Conservation (phyloP, 2,329 filamentous ascomycete species). For the Sclerotinia sclerotiorum region DNA sequence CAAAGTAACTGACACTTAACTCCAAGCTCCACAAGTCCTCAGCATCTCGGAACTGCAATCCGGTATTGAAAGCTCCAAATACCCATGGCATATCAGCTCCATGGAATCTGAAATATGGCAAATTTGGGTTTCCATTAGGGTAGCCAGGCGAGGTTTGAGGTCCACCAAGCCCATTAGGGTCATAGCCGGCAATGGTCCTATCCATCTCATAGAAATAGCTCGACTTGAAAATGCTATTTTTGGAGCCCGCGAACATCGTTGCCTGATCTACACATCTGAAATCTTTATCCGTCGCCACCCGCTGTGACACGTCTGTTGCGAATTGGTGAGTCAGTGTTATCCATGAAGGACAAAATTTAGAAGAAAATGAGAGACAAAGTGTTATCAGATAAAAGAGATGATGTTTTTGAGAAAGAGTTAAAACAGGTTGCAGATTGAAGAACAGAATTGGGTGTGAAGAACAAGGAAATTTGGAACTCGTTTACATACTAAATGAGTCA, state of each 20-base stretch:
- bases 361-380: too few species aligned
- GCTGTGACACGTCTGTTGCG: slow-evolving; percentile 46
- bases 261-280: slow-evolving; percentile 58
- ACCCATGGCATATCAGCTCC: slow-evolving; percentile 50
- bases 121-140: slow-evolving; percentile 49
- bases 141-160: slow-evolving; percentile 45
- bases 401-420: too few species aligned
- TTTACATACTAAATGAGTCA: slow-evolving; percentile 48
- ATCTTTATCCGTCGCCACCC: slow-evolving; percentile 53
- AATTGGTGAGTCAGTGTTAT: too few species aligned
- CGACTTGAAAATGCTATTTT: slow-evolving; percentile 46
- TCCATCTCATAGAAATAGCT: slow-evolving; percentile 55
- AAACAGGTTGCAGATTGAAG: too few species aligned
- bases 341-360: too few species aligned
- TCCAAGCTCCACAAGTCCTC: slow-evolving; percentile 49
- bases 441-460: too few species aligned
- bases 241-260: slow-evolving; percentile 49
- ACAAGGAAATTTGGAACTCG: too few species aligned
- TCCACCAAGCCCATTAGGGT: slow-evolving; percentile 51
- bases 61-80: slow-evolving; percentile 45
- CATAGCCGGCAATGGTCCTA: slow-evolving; percentile 49
- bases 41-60: slow-evolving; percentile 43
- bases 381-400: too few species aligned
- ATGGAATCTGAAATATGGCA: slow-evolving; percentile 55
- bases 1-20: slow-evolving; percentile 49